Percentiles rank a stretch among this genome's conserved stretches.
These are phyloP conservation scores for Cucurbita maxima DNA, from an alignment of 306 rosid genomes.

Conservation along the genomic window DNA sequence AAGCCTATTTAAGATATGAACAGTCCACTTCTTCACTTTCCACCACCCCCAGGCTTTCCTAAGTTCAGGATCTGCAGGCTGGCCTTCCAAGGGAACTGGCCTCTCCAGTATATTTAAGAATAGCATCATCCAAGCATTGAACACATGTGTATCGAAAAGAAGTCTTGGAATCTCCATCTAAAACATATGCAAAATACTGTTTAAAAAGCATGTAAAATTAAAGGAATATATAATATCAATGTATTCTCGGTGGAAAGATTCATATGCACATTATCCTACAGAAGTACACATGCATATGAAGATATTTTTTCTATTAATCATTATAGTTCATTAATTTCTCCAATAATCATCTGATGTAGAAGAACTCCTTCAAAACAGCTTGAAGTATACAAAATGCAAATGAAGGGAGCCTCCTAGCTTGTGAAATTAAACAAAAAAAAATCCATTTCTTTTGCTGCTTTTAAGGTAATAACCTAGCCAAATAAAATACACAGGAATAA, in stretches of 20 bases:
- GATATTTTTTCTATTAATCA: neutral
- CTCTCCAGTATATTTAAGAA: conserved; percentile 77
- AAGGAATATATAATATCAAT: neutral
- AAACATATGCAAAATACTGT: conserved; percentile 10
- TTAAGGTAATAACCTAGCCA: neutral
- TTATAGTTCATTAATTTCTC: neutral
- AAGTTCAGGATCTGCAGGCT: conserved; percentile 70
- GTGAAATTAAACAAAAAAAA: neutral
- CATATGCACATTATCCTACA: neutral
- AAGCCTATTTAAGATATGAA: conserved; percentile 79
- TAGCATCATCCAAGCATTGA: conserved; percentile 92
- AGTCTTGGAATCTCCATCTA: conserved; percentile 97
- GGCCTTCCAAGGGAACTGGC: conserved; percentile 87
- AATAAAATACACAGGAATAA: too few species aligned
- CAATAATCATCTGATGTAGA: neutral
- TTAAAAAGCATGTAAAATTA: neutral
- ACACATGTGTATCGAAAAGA: conserved; percentile 60
- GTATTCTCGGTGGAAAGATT: neutral
- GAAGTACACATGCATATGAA: neutral
- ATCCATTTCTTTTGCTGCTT: neutral
- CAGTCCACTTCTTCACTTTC: conserved; percentile 99
- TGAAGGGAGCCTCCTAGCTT: neutral
- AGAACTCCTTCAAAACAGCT: neutral
- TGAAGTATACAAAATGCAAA: neutral
- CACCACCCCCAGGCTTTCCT: conserved; percentile 98